These are phyloP conservation scores for Phytophthora vignae DNA, from an alignment of 352 stramenopile genomes.

Conservation along the genomic window DNA sequence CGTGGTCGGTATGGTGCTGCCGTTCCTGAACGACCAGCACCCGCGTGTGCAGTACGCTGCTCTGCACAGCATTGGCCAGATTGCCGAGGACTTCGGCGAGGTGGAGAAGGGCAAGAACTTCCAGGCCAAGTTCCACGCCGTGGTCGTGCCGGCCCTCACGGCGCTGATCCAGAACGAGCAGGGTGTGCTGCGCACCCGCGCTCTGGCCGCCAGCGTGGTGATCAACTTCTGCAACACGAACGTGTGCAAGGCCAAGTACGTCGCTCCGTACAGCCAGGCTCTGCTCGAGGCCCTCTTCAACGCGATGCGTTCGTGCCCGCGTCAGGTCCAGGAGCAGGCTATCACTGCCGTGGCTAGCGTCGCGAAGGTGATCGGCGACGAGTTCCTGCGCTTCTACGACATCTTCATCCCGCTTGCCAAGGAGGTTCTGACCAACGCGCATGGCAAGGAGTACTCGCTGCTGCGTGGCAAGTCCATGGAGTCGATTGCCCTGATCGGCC, in stretches of 20 bases:
- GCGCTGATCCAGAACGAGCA: slow-evolving; percentile 70
- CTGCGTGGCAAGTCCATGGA: slow-evolving; percentile 90
- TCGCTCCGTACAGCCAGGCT: slow-evolving; percentile 67
- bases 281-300: slow-evolving; percentile 87
- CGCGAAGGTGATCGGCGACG: slow-evolving; percentile 82
- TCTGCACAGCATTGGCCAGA: slow-evolving; percentile 84
- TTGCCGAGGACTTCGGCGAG: slow-evolving; percentile 85
- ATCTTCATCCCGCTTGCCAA: slow-evolving; percentile 91
- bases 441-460: slow-evolving; percentile 81
- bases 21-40: slow-evolving; percentile 75
- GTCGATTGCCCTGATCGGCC: slow-evolving; percentile 88
- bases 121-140: slow-evolving; percentile 77
- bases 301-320: slow-evolving; percentile 73
- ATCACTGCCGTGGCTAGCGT: slow-evolving; percentile 89
- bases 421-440: slow-evolving; percentile 81
- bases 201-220: slow-evolving; percentile 77
- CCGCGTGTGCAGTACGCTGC: slow-evolving; percentile 85
- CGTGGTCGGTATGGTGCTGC: slow-evolving; percentile 72
- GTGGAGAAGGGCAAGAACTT: slow-evolving; percentile 91
- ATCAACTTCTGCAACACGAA: slow-evolving; percentile 91
- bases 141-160: slow-evolving; percentile 74
- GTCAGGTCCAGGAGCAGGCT: slow-evolving; percentile 88
- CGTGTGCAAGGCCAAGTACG: slow-evolving; percentile 84
- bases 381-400: slow-evolving; percentile 85
- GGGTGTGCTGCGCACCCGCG: slow-evolving; percentile 74